phyloP scores from a whole-genome alignment of 2,329 filamentous ascomycete genomes.

The Bipolaris victoriae region DNA sequence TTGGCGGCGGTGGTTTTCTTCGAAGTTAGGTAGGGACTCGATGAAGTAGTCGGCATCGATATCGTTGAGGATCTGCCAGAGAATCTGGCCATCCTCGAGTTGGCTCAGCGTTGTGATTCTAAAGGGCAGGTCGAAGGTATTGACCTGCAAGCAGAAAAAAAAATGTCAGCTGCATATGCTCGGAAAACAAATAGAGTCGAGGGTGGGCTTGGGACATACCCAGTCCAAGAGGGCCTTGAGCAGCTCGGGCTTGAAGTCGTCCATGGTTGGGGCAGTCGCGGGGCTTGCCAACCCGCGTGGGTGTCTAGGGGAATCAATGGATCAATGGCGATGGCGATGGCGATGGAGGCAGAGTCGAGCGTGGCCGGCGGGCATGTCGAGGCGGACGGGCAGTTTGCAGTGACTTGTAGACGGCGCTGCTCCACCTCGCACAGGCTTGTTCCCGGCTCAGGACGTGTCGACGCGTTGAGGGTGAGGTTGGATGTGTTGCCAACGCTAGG shows the following conservation, averaged over 20 bases:
- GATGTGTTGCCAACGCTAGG: conserved; percentile 29
- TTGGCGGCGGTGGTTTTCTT: conserved; percentile 52
- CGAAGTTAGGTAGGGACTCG: conserved; percentile 53
- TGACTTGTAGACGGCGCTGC: conserved; percentile 17
- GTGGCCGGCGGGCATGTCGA: conserved; percentile 41
- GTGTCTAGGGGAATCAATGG: neutral
- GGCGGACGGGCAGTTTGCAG: conserved; percentile 18
- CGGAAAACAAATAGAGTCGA: too few species aligned
- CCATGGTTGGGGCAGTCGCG: conserved; percentile 32
- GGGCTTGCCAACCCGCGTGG: conserved; percentile 2
- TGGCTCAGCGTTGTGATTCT: conserved; percentile 50
- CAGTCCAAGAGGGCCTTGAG: conserved; percentile 49
- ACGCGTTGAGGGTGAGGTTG: conserved; percentile 30
- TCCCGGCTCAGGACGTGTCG: conserved; percentile 20
- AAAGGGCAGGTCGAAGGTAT: conserved; percentile 51
- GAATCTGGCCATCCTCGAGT: conserved; percentile 54
- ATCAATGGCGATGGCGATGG: conserved; percentile 7
- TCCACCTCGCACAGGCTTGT: conserved; percentile 19
- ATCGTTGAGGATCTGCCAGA: conserved; percentile 57
- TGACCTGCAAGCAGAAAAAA: conserved; percentile 40
- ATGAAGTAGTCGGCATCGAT: conserved; percentile 57
- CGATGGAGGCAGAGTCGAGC: conserved; percentile 11
- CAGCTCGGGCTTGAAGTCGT: conserved; percentile 50
- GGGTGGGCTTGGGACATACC: conserved; percentile 29
- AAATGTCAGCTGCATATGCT: neutral